Evolutionary conservation across 2,329 filamentous ascomycete genomes (phyloP).

Genomic region (Venturia effusa): DNA sequence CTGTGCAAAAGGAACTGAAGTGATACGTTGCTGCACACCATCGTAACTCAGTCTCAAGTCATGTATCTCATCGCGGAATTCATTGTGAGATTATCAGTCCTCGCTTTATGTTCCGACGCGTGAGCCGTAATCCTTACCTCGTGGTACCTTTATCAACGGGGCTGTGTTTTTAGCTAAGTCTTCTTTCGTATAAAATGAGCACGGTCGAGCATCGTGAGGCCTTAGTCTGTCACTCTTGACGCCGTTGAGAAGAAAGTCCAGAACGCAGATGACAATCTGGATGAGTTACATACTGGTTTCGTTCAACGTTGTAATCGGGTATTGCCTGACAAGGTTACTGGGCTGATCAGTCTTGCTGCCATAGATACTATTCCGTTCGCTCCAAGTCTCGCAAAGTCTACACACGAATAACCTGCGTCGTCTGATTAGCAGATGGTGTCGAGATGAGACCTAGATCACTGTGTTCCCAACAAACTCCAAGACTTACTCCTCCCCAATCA

Average conservation of each 20-base stretch:
- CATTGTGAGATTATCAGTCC: background rate
- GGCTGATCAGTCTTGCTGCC: no score
- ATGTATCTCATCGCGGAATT: background rate
- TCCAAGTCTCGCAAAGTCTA: no score
- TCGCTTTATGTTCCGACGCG: no score
- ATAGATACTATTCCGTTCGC: no score
- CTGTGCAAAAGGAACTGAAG: background rate
- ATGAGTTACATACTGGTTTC: background rate
- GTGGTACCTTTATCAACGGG: background rate
- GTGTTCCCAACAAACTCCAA: background rate
- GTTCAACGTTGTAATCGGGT: background rate
- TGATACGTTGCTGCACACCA: background rate
- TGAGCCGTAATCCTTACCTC: background rate
- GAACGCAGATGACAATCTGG: background rate
- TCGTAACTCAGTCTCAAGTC: background rate
- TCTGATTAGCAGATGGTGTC: no score
- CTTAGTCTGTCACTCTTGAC: background rate
- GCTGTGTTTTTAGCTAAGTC: background rate
- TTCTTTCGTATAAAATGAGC: background rate
- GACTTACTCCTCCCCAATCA: background rate
- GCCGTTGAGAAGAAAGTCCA: background rate
- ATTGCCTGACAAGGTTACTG: background rate
- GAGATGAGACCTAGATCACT: no score
- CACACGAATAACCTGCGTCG: no score
- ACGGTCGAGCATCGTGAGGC: background rate